A percentile compares a stretch with the other conserved stretches of the same genome.
Evolutionary conservation across 441 rosid genomes (phyloP).

Genomic region (Populus hybrid): DNA sequence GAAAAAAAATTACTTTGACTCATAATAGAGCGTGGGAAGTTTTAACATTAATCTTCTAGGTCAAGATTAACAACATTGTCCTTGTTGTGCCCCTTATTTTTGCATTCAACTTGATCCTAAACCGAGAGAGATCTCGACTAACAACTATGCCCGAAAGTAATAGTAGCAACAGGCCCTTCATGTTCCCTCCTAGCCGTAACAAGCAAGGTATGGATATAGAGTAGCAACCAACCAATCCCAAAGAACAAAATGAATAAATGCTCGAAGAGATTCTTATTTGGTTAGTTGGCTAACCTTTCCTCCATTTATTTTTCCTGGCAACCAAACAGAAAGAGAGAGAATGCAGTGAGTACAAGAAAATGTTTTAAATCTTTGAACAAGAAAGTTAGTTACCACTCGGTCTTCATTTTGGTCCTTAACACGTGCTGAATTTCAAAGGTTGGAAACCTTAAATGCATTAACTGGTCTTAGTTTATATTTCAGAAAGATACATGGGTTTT

Average conservation of each 20-base stretch:
- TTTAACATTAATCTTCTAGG: no score
- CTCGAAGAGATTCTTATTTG: neutral
- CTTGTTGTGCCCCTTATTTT: no score
- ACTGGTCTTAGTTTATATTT: neutral
- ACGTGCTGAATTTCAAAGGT: neutral
- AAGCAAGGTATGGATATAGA: neutral
- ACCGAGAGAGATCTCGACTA: no score
- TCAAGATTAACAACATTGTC: no score
- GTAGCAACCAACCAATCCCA: neutral
- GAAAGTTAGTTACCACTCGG: neutral
- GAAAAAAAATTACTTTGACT: no score
- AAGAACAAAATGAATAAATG: neutral
- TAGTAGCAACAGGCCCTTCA: neutral
- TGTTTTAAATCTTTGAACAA: neutral
- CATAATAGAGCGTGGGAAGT: no score
- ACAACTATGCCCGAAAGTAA: no score
- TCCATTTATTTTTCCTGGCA: no score
- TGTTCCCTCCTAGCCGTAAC: neutral
- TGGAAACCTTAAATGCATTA: neutral
- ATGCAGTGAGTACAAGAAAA: neutral
- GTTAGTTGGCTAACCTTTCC: neutral
- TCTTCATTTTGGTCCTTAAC: neutral
- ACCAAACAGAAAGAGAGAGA: neutral
- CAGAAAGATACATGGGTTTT: neutral
- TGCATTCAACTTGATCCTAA: no score